These are phyloP conservation scores for Rhizophora mangle DNA, from an alignment of 345 rosid species.

Conservation along the genomic window DNA sequence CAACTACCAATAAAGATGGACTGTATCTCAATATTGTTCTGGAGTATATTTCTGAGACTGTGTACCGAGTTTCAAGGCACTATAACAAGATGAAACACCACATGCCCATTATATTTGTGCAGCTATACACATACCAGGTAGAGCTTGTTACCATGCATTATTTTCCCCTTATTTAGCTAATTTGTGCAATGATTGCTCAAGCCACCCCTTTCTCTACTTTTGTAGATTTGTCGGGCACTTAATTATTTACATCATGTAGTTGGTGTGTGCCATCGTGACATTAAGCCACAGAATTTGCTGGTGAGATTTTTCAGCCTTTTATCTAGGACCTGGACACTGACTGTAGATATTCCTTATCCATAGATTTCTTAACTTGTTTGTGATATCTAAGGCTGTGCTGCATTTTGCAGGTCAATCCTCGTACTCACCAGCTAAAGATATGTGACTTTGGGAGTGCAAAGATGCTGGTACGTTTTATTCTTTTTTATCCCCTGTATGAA, in stretches of 20 bases:
- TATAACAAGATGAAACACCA: constrained; percentile 56
- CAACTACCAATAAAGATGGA: constrained; percentile 88
- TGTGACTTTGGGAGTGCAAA: constrained; percentile 99
- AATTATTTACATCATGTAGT: constrained; percentile 85
- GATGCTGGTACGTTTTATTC: constrained; percentile 70
- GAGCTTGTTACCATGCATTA: constrained; percentile 9
- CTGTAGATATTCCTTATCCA: neutral
- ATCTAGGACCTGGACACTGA: neutral
- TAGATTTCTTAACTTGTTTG: neutral
- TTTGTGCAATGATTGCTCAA: neutral
- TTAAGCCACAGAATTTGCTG: constrained; percentile 95
- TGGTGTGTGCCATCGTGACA: constrained; percentile 97
- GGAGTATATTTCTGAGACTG: constrained; percentile 89
- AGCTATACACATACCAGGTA: constrained; percentile 75
- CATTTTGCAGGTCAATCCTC: constrained; percentile 77
- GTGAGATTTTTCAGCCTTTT: constrained; percentile 37
- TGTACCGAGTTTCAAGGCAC: constrained; percentile 78
- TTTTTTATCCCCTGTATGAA: neutral
- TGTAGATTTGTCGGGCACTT: constrained; percentile 89
- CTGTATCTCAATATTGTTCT: constrained; percentile 90
- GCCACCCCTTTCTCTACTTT: constrained; percentile 13
- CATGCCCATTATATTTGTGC: constrained; percentile 72
- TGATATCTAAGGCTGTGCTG: constrained; percentile 5
- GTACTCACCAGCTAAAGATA: constrained; percentile 78
- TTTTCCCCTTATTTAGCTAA: no score